Conservation (phyloP, 2,329 filamentous ascomycete species). For the Lachnellula suecica region DNA sequence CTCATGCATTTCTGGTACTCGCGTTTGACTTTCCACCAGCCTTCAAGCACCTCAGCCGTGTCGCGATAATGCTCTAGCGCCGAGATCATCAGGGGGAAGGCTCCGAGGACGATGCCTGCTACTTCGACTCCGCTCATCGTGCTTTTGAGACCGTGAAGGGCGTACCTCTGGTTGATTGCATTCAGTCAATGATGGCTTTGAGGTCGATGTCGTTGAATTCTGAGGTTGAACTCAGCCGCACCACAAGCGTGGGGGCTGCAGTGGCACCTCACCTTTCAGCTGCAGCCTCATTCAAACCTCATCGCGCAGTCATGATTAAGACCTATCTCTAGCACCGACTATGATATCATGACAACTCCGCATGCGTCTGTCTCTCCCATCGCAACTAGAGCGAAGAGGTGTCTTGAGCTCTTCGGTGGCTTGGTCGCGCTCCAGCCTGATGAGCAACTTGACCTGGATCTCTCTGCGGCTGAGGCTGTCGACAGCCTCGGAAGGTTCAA, state of each 20-base stretch:
- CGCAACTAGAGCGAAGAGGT: conserved; percentile 4
- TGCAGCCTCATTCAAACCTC: neutral
- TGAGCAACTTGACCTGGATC: neutral
- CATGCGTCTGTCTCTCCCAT: conserved; percentile 3
- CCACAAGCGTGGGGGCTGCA: neutral
- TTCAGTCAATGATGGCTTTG: too few species aligned
- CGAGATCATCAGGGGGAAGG: conserved; percentile 18
- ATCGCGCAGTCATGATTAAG: neutral
- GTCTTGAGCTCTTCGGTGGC: neutral
- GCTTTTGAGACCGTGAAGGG: neutral
- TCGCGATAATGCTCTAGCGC: conserved; percentile 17
- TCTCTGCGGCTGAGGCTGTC: neutral
- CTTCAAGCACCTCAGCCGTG: conserved; percentile 8
- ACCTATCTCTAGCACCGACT: neutral
- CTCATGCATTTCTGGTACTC: conserved; percentile 17
- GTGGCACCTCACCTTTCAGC: neutral
- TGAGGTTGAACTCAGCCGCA: neutral
- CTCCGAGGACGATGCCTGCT: conserved; percentile 17
- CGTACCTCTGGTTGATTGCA: neutral
- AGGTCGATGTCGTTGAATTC: neutral
- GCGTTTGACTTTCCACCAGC: conserved; percentile 17
- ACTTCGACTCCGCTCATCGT: conserved; percentile 13
- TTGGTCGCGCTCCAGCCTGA: conserved; percentile 3
- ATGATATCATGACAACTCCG: neutral
- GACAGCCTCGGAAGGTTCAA: conserved; percentile 12